These are phyloP conservation scores for Lolium multiflorum DNA, from an alignment of 176 grass and related monocot genomes.

Conservation along the genomic window DNA sequence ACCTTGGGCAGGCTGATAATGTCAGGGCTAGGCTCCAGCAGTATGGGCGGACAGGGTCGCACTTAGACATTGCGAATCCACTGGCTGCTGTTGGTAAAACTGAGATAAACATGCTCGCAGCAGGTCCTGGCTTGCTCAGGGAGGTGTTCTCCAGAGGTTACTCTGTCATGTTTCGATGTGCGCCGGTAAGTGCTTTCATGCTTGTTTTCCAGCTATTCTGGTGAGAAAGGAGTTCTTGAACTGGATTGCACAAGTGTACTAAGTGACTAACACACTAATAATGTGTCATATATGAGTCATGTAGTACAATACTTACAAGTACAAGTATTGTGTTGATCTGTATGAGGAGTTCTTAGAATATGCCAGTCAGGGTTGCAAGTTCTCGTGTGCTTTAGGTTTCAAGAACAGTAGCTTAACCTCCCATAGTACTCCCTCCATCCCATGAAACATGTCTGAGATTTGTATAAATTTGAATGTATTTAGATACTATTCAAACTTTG, in stretches of 20 bases:
- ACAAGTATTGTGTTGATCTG: neutral
- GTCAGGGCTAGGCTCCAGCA: conserved; percentile 89
- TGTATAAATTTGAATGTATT: too few species aligned
- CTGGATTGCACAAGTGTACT: neutral
- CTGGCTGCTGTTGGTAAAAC: conserved; percentile 41
- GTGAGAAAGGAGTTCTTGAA: neutral
- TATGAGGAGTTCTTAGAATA: neutral
- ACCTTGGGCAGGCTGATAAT: conserved; percentile 91
- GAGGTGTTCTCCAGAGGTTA: conserved; percentile 75
- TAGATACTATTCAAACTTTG: too few species aligned
- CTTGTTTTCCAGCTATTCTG: conserved; percentile 21
- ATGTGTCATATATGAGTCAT: conserved; percentile 24
- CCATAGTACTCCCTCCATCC: neutral
- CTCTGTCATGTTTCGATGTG: conserved; percentile 79
- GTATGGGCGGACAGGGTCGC: conserved; percentile 88
- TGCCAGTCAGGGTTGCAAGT: conserved; percentile 23
- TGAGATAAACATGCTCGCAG: conserved; percentile 9
- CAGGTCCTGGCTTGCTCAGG: conserved; percentile 67
- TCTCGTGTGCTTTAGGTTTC: neutral
- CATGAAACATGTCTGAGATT: too few species aligned
- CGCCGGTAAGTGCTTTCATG: conserved; percentile 49
- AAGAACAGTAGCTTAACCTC: neutral
- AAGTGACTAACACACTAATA: neutral
- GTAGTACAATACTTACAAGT: neutral
- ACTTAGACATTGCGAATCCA: conserved; percentile 69